phyloP scores from a whole-genome alignment of 805 yeast genomes.

The Spathaspora passalidarum region DNA sequence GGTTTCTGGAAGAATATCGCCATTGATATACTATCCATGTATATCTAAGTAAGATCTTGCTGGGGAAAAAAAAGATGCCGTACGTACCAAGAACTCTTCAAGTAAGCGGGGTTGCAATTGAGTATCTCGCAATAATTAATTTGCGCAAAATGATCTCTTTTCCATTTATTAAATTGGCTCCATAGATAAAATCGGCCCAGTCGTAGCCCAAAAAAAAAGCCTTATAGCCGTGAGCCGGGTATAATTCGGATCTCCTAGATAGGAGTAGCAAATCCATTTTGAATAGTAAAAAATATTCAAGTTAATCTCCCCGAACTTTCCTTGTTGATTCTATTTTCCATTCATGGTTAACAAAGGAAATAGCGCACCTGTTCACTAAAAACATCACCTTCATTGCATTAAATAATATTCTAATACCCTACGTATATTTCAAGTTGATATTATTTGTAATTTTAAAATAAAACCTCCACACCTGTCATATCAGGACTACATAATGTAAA shows the following conservation, averaged over 20 bases:
- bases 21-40: too few relatives aligned
- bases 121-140: background rate
- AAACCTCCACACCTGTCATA: background rate
- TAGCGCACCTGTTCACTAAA: background rate
- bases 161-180: background rate
- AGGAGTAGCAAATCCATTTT: background rate
- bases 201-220: background rate
- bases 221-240: background rate
- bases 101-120: too few relatives aligned
- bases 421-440: background rate
- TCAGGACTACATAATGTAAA: background rate
- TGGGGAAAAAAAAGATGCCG: too few relatives aligned
- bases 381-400: conserved; percentile 1
- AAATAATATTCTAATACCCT: background rate
- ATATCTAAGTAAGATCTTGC: too few relatives aligned
- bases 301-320: background rate
- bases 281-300: background rate
- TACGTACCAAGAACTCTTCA: too few relatives aligned
- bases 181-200: background rate
- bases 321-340: background rate
- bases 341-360: background rate
- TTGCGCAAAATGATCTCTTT: too few relatives aligned
- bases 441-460: background rate
- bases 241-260: background rate
- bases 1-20: too few relatives aligned